phyloP scores from a whole-genome alignment of 805 yeast species.

The Barnettozyma botsteinii region DNA sequence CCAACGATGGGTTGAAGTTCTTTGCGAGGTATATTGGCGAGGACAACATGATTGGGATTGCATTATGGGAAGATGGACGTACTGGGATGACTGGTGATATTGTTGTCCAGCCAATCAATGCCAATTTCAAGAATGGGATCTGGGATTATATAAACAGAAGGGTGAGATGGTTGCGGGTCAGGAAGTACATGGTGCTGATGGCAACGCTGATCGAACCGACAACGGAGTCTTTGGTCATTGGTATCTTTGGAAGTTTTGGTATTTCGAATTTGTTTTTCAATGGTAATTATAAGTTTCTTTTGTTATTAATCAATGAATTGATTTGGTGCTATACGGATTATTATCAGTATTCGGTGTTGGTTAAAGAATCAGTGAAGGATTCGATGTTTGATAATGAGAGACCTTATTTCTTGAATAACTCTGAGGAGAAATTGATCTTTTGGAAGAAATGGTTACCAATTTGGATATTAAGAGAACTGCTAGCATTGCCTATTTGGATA shows the following conservation, averaged over 20 bases:
- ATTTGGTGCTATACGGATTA: slow-evolving; percentile 66
- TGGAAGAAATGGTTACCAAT: slow-evolving; percentile 28
- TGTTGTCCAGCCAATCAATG: slow-evolving; percentile 67
- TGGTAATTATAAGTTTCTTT: slow-evolving; percentile 28
- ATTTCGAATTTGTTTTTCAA: slow-evolving; percentile 40
- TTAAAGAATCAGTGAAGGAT: slow-evolving; percentile 25
- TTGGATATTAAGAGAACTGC: slow-evolving; percentile 65
- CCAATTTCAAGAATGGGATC: slow-evolving; percentile 32
- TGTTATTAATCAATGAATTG: slow-evolving; percentile 47
- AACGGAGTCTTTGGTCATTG: slow-evolving; percentile 70
- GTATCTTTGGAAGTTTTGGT: slow-evolving; percentile 59
- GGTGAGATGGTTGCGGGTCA: slow-evolving; percentile 78
- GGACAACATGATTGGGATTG: slow-evolving; percentile 88
- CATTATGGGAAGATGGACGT: slow-evolving; percentile 67
- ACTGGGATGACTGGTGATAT: slow-evolving; percentile 77
- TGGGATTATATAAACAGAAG: slow-evolving; percentile 61
- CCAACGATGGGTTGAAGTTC: slow-evolving; percentile 47
- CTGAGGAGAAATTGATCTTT: slow-evolving; percentile 16
- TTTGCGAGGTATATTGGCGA: slow-evolving; percentile 85
- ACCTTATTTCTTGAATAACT: slow-evolving; percentile 28
- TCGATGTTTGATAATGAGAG: slow-evolving; percentile 7
- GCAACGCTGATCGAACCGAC: slow-evolving; percentile 86
- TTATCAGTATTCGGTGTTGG: slow-evolving; percentile 45
- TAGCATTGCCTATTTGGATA: slow-evolving; percentile 83
- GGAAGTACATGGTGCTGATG: slow-evolving; percentile 80